Base-by-base conservation (phyloP, 2,329 filamentous ascomycete genomes). In the Periconia digitata region DNA sequence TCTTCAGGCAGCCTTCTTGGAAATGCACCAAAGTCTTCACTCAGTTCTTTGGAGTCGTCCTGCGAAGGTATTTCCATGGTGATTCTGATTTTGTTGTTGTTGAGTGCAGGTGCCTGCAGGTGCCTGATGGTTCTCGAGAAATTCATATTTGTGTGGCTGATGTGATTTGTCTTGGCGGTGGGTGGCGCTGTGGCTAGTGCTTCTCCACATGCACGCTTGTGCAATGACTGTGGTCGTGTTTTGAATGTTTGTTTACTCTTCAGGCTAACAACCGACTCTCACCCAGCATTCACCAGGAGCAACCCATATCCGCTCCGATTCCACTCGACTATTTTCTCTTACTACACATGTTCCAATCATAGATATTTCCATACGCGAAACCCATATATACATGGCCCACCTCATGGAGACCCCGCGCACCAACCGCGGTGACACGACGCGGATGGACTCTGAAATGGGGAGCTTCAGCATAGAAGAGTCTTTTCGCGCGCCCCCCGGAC, bases 401-500 rank as follows among this genome's bases (percentile, higher is more conserved):
- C 55, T 74, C 79, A 65, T 81, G 95, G 73, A 88, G 94, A 74
- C 95, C 92, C 92, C 92, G 64, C 86, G 87, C 69, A 95, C 90
- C 53, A 88, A 91, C 65, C 73, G 85, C 58, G 90, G 87, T 66
- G 90, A 96, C 80, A 85, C 85, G 72, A 95, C 91, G 58, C 92
- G 86, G 72, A 8, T n/a, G 15, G 38, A 40, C 24, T 78, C 95
- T 72, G 65, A 63, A 34, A 56, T 63, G 73, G 81, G 74, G 75
- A 77, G 85, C 60, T 85, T 95, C 62, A 85, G 92, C 59, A 95
- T 90, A 44, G 90, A 95, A 67, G 85, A 89, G 48, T 94, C 92
- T 1, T 96, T 96, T 60, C 84, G 86, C 47, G 23, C 92, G 88
- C 20, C 82, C 79, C 22, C 92, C 89, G 71, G 84, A 86, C 65